Base-by-base conservation (phyloP, 2,329 filamentous ascomycete genomes). In the Trichoderma sp. region DNA sequence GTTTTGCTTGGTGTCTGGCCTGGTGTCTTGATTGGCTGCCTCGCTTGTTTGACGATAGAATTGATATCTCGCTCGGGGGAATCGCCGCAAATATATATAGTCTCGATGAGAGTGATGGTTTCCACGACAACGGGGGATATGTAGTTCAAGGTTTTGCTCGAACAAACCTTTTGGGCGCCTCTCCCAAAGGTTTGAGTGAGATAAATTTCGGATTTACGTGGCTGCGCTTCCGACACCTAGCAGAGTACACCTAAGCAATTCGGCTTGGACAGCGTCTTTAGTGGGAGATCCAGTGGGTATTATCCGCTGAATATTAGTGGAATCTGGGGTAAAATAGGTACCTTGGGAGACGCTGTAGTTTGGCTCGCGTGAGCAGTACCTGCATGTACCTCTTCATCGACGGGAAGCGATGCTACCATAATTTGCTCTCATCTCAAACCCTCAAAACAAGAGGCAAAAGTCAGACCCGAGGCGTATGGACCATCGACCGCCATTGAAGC, bases 141-240 rank as follows among this genome's bases (percentile, higher is more conserved):
- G 9, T 12, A 27, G 5, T 52, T 29, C 22, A 52, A 52, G 22
- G 15, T 39, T 7, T 37, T 58, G 35, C 13, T 42, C 10, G 22
- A 17, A n/a, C 19, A 25, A 58, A 58, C 34, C 54, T 42, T 58
- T 58, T 10, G 35, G 35, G 22, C 34, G 52, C 52, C 29, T 54
- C 35, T 50, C 13, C 25, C 42, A n/a, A 35, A 48, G 27, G 39
- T 61, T 35, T 22, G 29, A 27, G 19, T 50, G 58, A 29, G 25
- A 13, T 10, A 61, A 61, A 3, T 7, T 13, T 34, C 69, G 69
- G 69, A 70, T 53, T 63, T 66, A 69, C 35, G 63, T 70, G 39
- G 34, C 42, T 48, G 69, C 69, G 69, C 8, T 50, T 70, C 69
- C 69, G 69, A n/a, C 27, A 32, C 12, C 35, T 9, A 48, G 35